Conservation (phyloP, 345 rosid genomes). For the Microthlaspi erraticum region DNA sequence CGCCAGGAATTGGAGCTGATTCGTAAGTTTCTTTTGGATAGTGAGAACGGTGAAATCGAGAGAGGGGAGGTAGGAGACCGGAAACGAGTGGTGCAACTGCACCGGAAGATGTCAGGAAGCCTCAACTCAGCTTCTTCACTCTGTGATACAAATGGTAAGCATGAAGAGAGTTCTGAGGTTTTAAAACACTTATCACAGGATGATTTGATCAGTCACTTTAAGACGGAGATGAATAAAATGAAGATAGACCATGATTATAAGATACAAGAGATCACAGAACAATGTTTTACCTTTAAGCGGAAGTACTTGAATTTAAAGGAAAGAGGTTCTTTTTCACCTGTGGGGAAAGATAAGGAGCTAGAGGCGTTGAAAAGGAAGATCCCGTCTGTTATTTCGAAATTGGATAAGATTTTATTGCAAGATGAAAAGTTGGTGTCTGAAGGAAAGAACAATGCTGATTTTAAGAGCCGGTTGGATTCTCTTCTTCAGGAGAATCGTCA, state of each 20-base stretch:
- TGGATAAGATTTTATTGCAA: conserved; percentile 65
- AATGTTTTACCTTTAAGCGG: conserved; percentile 61
- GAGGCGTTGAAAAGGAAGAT: conserved; percentile 73
- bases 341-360: conserved; percentile 76
- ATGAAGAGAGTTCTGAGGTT: conserved; percentile 57
- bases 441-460: conserved; percentile 48
- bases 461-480: conserved; percentile 58
- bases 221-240: conserved; percentile 81
- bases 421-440: conserved; percentile 46
- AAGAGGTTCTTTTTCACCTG: conserved; percentile 54
- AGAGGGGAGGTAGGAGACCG: conserved; percentile 48
- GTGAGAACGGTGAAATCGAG: conserved; percentile 69
- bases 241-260: conserved; percentile 72
- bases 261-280: conserved; percentile 68
- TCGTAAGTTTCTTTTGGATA: conserved; percentile 52
- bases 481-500: conserved; percentile 57
- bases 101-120: conserved; percentile 60
- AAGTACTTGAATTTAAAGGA: conserved; percentile 64
- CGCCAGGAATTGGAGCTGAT: conserved; percentile 73
- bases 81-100: conserved; percentile 52
- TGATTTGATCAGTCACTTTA: conserved; percentile 57
- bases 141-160: conserved; percentile 70
- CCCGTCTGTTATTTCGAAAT: conserved; percentile 56
- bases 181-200: conserved; percentile 54
- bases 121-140: conserved; percentile 50